phyloP scores from a whole-genome alignment of 768 basidiomycete species.

The Pisolithus microcarpus region DNA sequence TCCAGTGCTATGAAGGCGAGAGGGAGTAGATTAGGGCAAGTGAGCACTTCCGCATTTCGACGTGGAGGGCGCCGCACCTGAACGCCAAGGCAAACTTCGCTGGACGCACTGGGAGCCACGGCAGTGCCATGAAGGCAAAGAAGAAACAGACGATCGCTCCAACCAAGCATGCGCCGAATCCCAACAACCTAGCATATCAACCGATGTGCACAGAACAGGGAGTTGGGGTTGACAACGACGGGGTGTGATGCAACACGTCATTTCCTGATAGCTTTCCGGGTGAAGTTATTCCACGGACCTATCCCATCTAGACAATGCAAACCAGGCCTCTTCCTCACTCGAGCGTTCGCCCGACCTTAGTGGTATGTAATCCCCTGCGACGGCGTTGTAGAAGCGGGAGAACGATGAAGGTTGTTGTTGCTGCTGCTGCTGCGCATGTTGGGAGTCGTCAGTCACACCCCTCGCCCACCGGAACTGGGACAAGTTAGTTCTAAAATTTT shows the following conservation, averaged over 20 bases:
- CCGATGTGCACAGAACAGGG: not conserved
- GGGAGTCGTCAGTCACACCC: constrained; percentile 65
- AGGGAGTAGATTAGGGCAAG: not conserved
- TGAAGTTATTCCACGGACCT: constrained; percentile 39
- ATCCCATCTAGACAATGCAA: constrained; percentile 90
- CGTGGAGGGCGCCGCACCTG: constrained; percentile 38
- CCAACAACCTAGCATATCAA: constrained; percentile 55
- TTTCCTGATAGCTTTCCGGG: not conserved
- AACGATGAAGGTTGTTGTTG: constrained; percentile 45
- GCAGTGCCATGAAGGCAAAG: constrained; percentile 77
- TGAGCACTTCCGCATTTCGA: not conserved
- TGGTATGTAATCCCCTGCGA: constrained; percentile 86
- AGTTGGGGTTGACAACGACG: not conserved
- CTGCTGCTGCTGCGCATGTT: constrained; percentile 31
- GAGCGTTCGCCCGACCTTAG: constrained; percentile 72
- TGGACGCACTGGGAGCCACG: constrained; percentile 63
- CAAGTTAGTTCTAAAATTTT: constrained; percentile 64
- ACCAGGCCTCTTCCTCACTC: constrained; percentile 95
- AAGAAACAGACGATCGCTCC: constrained; percentile 94
- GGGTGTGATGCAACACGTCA: too few species aligned
- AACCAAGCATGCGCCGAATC: constrained; percentile 82
- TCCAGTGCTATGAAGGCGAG: constrained; percentile 51
- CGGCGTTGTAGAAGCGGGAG: constrained; percentile 77
- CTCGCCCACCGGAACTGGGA: constrained; percentile 85
- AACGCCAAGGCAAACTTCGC: constrained; percentile 89